Evolutionary conservation across 164 flowering plant species (phyloP), one percentile per base, ranked within the genome.

Genomic region (Sedum album): DNA sequence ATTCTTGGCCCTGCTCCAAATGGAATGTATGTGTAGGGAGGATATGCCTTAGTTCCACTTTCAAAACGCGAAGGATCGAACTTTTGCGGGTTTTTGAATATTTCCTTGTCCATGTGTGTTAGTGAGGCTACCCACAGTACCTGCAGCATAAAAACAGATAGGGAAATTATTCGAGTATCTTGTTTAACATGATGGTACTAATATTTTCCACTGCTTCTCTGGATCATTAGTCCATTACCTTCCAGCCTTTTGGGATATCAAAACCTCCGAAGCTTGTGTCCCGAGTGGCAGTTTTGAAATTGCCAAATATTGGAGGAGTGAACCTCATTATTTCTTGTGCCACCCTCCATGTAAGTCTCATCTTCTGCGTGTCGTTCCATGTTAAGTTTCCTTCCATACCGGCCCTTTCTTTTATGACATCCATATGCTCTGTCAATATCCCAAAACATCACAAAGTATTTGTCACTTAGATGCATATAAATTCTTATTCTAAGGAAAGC

Each of bases 161-260:
- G 17, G 20, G 39, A 6, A 13, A n/a, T 11, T 30, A 31, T 1
- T 20, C 48, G 15, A 44, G 18, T 44, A 7, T 26, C 41, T 13
- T 1, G 18, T 38, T 33, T 31, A 35, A 2, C 1, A 2, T 1
- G 15, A 18, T 20, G 30, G 28, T 62, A 62, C 39, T 31, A 18
- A 13, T 62, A 36, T 21, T 21, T 6, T n/a, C 8, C 6, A 11
- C 17, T 44, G 48, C 48, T 2, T 44, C 48, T 44, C 5, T 44
- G 4, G 48, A 18, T 14, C 17, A 44, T 44, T 5, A 25, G 64
- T 5, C 21, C 11, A 9, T 33, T 68, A 78, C 81, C 73, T 78
- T 73, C 81, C 81, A 78, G 69, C 78, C 76, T 73, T 78, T 73
- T 21, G 82, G 82, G 39, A 79, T 77, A 23, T 70, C 70, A 49